Percentiles rank a stretch among this genome's conserved stretches.
Conservation (phyloP, 1,284 basidiomycete genomes). For the Apiotrichum porosum region DNA sequence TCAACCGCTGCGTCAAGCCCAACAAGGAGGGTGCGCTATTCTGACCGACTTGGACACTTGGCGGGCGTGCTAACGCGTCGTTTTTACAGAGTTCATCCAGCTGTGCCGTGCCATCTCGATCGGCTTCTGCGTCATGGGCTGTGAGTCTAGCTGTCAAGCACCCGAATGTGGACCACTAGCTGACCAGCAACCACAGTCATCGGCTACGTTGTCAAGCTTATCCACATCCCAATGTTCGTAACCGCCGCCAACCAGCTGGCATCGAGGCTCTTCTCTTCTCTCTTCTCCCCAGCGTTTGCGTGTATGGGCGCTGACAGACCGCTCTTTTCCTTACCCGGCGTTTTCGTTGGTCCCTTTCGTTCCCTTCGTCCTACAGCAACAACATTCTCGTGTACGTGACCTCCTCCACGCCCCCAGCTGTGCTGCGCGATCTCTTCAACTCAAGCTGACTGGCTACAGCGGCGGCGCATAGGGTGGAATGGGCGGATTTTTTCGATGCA, state of each 20-base stretch:
- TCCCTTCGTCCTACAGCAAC: conserved; percentile 58
- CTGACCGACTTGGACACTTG: not conserved
- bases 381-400: conserved; percentile 85
- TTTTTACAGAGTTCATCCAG: conserved; percentile 75
- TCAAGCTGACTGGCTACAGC: no score
- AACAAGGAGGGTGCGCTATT: conserved; percentile 73
- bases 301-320: no score
- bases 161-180: no score
- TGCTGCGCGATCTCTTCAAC: no score
- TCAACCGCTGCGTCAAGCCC: conserved; percentile 96
- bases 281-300: conserved; percentile 53
- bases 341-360: no score
- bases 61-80: no score
- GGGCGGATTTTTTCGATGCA: conserved; percentile 12
- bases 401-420: no score
- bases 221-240: conserved; percentile 75
- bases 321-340: no score
- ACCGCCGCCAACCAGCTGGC: conserved; percentile 49
- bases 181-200: no score
- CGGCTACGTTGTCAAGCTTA: conserved; percentile 90
- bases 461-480: conserved; percentile 15
- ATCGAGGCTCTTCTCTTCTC: conserved; percentile 21
- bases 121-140: conserved; percentile 93
- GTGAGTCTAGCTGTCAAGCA: no score
- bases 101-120: conserved; percentile 90